Conservation (phyloP, 2,329 filamentous ascomycete species). For the Xylogone sp. region DNA sequence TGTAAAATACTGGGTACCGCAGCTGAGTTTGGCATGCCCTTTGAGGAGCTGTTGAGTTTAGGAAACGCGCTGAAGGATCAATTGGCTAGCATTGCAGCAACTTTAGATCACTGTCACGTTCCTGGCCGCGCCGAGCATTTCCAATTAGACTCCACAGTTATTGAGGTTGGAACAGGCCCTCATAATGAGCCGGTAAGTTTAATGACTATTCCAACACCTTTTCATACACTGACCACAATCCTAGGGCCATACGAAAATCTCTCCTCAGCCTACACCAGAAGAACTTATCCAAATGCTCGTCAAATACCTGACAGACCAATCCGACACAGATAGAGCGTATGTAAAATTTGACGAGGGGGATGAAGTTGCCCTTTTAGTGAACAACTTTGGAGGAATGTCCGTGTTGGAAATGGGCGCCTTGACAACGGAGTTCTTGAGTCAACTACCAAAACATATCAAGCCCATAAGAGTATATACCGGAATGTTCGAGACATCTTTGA, state of each 20-base stretch:
- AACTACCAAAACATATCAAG: constrained; percentile 33
- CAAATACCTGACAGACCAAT: constrained; percentile 39
- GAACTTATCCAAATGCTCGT: constrained; percentile 44
- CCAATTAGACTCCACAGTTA: constrained; percentile 41
- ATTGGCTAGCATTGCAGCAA: constrained; percentile 46
- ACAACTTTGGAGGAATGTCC: constrained; percentile 58
- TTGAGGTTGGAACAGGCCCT: constrained; percentile 62
- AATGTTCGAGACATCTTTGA: constrained; percentile 49
- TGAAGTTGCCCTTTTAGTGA: constrained; percentile 48
- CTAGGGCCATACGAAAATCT: constrained; percentile 15
- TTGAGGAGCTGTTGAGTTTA: constrained; percentile 21
- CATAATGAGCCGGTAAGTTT: constrained; percentile 62
- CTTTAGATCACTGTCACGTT: constrained; percentile 50
- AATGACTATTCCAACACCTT: constrained; percentile 17
- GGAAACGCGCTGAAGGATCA: constrained; percentile 23
- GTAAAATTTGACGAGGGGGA: constrained; percentile 41
- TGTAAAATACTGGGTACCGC: constrained; percentile 30
- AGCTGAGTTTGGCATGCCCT: constrained; percentile 17
- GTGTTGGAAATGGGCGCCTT: constrained; percentile 53
- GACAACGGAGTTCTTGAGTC: constrained; percentile 35
- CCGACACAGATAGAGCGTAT: constrained; percentile 44
- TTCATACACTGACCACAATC: background rate
- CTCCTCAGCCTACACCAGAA: constrained; percentile 47
- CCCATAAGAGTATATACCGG: constrained; percentile 43
- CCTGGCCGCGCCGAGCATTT: constrained; percentile 47